Base-by-base conservation (phyloP, 495 filamentous ascomycete genomes). In the Xylaria telfairii region DNA sequence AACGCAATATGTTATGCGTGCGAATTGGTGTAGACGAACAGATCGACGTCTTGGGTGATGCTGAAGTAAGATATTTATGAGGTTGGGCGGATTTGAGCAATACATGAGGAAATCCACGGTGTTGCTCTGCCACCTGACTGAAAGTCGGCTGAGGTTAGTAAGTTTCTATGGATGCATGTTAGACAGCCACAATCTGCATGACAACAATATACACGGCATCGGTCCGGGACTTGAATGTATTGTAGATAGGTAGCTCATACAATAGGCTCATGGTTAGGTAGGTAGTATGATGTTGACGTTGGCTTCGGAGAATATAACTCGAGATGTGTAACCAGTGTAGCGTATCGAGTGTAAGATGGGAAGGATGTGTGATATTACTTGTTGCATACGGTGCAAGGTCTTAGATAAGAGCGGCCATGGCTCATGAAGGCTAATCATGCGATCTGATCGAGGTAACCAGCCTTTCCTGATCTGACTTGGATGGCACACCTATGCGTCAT, bases 381-480 rank as follows among this genome's bases (percentile, higher is more conserved):
- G 24, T 56, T 42, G n/a, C 56, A 21, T 17, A 64, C n/a, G n/a
- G n/a, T n/a, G n/a, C 42, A 51, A 39, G 42, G 30, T 37, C 42
- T 49, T 44, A 65, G 42, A 65, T 49, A 59, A 59, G 62, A 46
- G 44, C 28, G 37, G 10, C 13, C 26, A 3, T 37, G 24, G 32
- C 32, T 60, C 30, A 39, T 12, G 9, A 9, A 37, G 61, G 37
- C 21, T 42, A 49, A 65, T 65, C 66, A 68, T 47, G 54, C 39
- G 39, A 19, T 15, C 21, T 62, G 7, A 57, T 61, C 42, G 32
- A 15, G 5, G 19, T 24, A n/a, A 17, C 42, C 12, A 49, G 30
- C 28, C 67, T 41, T 69, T 61, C 57, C 67, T 12, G 42, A 47
- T 60, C 67, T 21, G 67, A 53, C 21, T 61, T 28, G 54, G 67